Conservation (phyloP, 495 filamentous ascomycete species). For the Durotheca rogersii region DNA sequence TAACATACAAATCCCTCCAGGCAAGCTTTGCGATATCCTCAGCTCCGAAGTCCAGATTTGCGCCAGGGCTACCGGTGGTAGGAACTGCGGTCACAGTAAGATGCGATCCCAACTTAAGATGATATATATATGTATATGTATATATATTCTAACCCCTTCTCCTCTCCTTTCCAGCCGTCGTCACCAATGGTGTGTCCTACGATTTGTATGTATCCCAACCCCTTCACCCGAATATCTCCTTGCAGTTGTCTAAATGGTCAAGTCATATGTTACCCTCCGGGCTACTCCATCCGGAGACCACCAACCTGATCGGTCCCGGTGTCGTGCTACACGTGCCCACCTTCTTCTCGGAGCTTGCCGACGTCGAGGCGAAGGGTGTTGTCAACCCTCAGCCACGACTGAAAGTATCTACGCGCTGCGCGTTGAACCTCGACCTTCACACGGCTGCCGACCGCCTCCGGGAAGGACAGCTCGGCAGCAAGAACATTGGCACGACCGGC, state of each 20-base stretch:
- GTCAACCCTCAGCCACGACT: conserved; percentile 63
- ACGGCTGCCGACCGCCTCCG: conserved; percentile 78
- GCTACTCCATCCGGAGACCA: conserved; percentile 71
- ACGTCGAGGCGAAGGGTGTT: conserved; percentile 71
- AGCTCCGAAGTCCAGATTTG: conserved; percentile 25
- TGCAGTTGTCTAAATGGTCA: not conserved
- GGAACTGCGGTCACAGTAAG: conserved; percentile 27
- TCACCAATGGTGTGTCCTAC: conserved; percentile 17
- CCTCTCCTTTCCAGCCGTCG: conserved; percentile 11
- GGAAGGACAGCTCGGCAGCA: conserved; percentile 67
- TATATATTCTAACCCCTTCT: no score
- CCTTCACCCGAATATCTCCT: not conserved
- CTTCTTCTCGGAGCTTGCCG: conserved; percentile 84
- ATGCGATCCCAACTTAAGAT: no score
- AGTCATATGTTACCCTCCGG: conserved; percentile 63
- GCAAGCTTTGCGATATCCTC: conserved; percentile 27
- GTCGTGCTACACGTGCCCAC: conserved; percentile 70
- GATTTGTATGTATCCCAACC: conserved; percentile 16
- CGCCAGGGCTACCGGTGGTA: conserved; percentile 23
- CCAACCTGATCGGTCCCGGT: conserved; percentile 84
- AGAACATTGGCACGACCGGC: conserved; percentile 58
- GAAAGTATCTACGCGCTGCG: conserved; percentile 77
- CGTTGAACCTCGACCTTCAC: conserved; percentile 84
- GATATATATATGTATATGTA: no score
- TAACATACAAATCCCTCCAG: conserved; percentile 9